Conservation (phyloP, 2,329 filamentous ascomycete genomes). For the Cladophialophora chaetospira region DNA sequence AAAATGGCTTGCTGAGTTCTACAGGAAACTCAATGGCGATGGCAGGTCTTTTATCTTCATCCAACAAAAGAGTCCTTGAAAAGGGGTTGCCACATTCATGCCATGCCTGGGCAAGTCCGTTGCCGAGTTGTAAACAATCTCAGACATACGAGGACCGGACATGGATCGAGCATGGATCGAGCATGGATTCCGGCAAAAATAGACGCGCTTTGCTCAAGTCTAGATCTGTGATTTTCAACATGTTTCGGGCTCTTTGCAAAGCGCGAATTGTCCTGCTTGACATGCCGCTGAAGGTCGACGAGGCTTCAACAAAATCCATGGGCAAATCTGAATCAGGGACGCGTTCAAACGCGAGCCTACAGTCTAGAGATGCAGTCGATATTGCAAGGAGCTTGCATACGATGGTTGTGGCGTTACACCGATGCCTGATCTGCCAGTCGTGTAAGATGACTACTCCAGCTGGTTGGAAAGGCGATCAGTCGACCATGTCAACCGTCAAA, state of each 20-base stretch:
- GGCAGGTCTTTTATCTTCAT: slow-evolving; percentile 1
- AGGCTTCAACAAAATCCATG: not conserved
- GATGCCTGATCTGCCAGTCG: not conserved
- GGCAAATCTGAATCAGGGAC: slow-evolving; percentile 9
- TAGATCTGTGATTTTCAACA: not conserved
- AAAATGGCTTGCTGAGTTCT: not conserved
- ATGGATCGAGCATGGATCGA: not conserved
- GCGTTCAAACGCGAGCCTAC: not conserved
- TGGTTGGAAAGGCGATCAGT: not conserved
- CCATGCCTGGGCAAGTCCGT: not conserved
- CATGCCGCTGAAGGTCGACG: not conserved
- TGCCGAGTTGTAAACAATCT: slow-evolving; percentile 8
- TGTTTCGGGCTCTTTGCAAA: not conserved
- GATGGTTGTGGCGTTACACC: slow-evolving; percentile 12
- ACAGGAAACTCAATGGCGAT: not conserved
- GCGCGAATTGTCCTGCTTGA: not conserved
- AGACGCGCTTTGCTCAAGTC: not conserved
- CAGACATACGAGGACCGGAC: slow-evolving; percentile 8
- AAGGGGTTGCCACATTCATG: slow-evolving; percentile 1
- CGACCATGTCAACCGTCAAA: not conserved
- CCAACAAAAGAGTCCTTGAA: not conserved
- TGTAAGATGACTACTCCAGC: not conserved
- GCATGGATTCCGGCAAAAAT: not conserved
- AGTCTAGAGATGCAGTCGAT: slow-evolving; percentile 2
- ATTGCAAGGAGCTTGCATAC: slow-evolving; percentile 8